Conservation (phyloP, 176 grass and related monocot species). For the Oryza brachyantha region DNA sequence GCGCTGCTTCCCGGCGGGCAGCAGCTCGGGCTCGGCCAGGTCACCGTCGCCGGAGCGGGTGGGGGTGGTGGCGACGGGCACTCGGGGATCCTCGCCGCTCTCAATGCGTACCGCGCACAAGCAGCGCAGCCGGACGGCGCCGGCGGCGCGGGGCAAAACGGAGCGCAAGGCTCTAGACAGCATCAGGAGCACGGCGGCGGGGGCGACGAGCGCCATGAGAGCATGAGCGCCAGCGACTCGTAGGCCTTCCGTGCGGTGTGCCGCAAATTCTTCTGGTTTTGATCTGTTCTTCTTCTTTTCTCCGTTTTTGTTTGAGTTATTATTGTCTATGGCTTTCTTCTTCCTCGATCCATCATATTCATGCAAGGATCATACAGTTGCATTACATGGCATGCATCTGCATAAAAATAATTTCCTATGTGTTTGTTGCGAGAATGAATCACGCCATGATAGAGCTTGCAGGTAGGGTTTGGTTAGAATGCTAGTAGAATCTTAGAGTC, state of each 20-base stretch:
- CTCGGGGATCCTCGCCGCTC: conserved; percentile 43
- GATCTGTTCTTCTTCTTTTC: conserved; percentile 36
- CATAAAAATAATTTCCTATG: not conserved
- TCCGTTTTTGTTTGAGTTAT: conserved; percentile 25
- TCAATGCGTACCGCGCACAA: conserved; percentile 63
- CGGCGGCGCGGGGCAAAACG: conserved; percentile 29
- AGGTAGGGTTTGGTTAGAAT: conserved; percentile 8
- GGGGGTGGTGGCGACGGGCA: conserved; percentile 25
- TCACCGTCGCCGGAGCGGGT: not conserved
- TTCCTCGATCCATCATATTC: not conserved
- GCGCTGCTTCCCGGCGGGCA: conserved; percentile 36
- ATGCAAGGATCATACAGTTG: conserved; percentile 23
- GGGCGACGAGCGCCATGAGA: conserved; percentile 54
- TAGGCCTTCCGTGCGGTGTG: conserved; percentile 43
- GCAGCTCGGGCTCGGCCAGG: conserved; percentile 42
- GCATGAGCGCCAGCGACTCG: conserved; percentile 71
- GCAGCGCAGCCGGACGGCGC: conserved; percentile 32
- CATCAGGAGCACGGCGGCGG: conserved; percentile 15
- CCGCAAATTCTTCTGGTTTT: not conserved
- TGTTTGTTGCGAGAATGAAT: conserved; percentile 2
- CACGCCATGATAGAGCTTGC: not conserved
- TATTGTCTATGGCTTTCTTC: not conserved
- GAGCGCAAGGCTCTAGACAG: conserved; percentile 3
- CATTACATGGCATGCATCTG: conserved; percentile 23
- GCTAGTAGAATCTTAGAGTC: not conserved